Percentiles rank a stretch among this genome's conserved stretches.
Evolutionary conservation across 768 basidiomycete genomes (phyloP).

Genomic region (Termitomyces sp.): DNA sequence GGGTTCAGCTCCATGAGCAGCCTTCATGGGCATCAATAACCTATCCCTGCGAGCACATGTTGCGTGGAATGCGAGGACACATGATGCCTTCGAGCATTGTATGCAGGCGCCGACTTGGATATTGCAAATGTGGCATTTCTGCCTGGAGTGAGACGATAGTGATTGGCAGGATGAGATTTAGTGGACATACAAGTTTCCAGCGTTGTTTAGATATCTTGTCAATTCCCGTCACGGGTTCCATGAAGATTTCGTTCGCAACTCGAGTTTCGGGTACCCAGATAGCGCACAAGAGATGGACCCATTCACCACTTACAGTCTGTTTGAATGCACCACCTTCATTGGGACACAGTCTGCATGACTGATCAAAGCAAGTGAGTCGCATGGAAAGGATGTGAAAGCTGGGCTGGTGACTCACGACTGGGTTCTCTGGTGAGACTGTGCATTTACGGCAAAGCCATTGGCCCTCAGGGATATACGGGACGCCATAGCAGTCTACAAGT

Average conservation of each 20-base stretch:
- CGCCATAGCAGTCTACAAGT: slow-evolving; percentile 88
- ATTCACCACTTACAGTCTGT: slow-evolving; percentile 86
- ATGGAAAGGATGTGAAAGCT: background rate
- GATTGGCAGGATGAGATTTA: background rate
- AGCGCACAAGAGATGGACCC: slow-evolving; percentile 95
- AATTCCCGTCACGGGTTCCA: slow-evolving; percentile 94
- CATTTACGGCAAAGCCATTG: slow-evolving; percentile 99
- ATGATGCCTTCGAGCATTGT: slow-evolving; percentile 65
- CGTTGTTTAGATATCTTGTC: slow-evolving; percentile 84
- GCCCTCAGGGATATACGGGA: slow-evolving; percentile 98
- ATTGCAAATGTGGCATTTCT: slow-evolving; percentile 47
- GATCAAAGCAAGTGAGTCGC: background rate
- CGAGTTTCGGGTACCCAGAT: slow-evolving; percentile 96
- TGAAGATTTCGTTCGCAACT: slow-evolving; percentile 91
- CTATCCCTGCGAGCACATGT: slow-evolving; percentile 91
- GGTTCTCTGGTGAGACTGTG: slow-evolving; percentile 93
- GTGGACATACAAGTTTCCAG: slow-evolving; percentile 80
- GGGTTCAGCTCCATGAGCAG: slow-evolving; percentile 60
- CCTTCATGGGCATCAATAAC: slow-evolving; percentile 83
- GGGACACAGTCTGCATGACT: slow-evolving; percentile 95
- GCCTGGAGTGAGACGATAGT: background rate
- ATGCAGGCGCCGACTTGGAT: slow-evolving; percentile 78
- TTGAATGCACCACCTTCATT: slow-evolving; percentile 98
- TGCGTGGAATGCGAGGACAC: slow-evolving; percentile 90
- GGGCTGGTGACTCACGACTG: slow-evolving; percentile 62